Percentiles rank a stretch among this genome's conserved stretches.
Conservation (phyloP, 768 basidiomycete species). For the Psilocybe cyanescens region DNA sequence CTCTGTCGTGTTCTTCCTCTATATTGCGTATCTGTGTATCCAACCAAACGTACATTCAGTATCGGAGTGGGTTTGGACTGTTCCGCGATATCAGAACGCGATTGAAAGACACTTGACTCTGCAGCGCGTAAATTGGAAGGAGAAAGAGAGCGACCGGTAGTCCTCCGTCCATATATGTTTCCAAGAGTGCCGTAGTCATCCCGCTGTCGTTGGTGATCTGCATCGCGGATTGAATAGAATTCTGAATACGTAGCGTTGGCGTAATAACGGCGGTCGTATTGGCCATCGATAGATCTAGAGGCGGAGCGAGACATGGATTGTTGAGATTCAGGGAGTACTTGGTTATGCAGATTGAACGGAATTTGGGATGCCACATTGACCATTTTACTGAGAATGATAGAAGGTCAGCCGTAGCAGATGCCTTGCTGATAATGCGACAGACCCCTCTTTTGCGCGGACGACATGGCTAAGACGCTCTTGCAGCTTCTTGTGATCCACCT, state of each 20-base stretch:
- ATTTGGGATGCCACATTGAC: slow-evolving; percentile 65
- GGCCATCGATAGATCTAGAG: slow-evolving; percentile 25
- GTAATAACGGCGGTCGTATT: slow-evolving; percentile 21
- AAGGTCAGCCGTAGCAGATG: slow-evolving; percentile 6
- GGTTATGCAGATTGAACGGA: slow-evolving; percentile 63
- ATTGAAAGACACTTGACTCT: slow-evolving; percentile 15
- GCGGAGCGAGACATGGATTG: slow-evolving; percentile 32
- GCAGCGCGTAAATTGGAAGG: slow-evolving; percentile 10
- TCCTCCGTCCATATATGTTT: slow-evolving; percentile 4
- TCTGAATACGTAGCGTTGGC: slow-evolving; percentile 18
- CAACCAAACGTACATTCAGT: slow-evolving; percentile 35
- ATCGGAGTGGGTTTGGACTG: slow-evolving; percentile 30
- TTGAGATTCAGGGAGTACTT: slow-evolving; percentile 27
- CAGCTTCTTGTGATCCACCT: slow-evolving; percentile 53
- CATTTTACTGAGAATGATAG: slow-evolving; percentile 56
- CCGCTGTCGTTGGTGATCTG: slow-evolving; percentile 18
- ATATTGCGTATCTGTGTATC: slow-evolving; percentile 19
- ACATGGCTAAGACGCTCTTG: slow-evolving; percentile 60
- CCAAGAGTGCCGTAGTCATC: slow-evolving; percentile 14
- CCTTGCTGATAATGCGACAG: slow-evolving; percentile 22
- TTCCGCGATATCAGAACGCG: slow-evolving; percentile 16
- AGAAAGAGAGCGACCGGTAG: slow-evolving; percentile 14
- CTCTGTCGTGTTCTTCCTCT: slow-evolving; percentile 26
- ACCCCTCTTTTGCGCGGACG: slow-evolving; percentile 67
- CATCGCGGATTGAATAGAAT: slow-evolving; percentile 16